Base-by-base conservation (phyloP, 352 stramenopile species). In the Plasmopara viticola region DNA sequence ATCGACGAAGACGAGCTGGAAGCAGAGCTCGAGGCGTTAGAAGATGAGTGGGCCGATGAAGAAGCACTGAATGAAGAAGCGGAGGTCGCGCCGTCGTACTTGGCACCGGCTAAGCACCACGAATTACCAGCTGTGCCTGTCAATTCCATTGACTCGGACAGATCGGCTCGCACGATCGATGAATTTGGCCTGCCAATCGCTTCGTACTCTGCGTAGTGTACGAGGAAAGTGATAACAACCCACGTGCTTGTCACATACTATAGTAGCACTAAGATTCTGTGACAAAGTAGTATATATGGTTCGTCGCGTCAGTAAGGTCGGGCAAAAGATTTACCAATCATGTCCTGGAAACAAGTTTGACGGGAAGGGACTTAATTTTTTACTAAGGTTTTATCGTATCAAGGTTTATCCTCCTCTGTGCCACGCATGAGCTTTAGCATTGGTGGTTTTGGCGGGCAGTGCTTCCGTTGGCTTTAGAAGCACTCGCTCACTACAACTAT, bases 1-100 rank as follows among this genome's bases (percentile, higher is more conserved):
- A 85, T 98, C 44, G 88, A 98, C 66, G 94, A 98, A 68, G 90
- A 85, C 30, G 93, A 98, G 60, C 66, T 98, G 28, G 92, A 98
- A 66, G 92, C 94, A 0, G 94, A 98, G 60, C 71, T 98, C 37
- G 92, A 94, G 25, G 84, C 92, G 18, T 65, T 98, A 14, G 92
- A 95, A 53, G 94, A 98, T 55, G 94, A 98, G 53, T 94, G 95
- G 67, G 90, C 80, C 13, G 84, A 96, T 51, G 82, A 90, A 34
- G 69, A 67, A 37, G 56, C 58, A n/a, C 40, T 64, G 2, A 64
- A 58, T 0, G 58, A 75, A 14, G 53, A 68, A 5, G 60, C 62
- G 6, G 74, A 86, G 45, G 65, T 69, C 12, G 68, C 74, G 13
- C 83, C 77, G 17, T 86, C 80, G 9, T 94, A 91, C 47, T 56